Percentiles rank a stretch among this genome's conserved stretches.
phyloP scores from a whole-genome alignment of 2,329 filamentous ascomycete genomes.

The Penicillium vulpinum region DNA sequence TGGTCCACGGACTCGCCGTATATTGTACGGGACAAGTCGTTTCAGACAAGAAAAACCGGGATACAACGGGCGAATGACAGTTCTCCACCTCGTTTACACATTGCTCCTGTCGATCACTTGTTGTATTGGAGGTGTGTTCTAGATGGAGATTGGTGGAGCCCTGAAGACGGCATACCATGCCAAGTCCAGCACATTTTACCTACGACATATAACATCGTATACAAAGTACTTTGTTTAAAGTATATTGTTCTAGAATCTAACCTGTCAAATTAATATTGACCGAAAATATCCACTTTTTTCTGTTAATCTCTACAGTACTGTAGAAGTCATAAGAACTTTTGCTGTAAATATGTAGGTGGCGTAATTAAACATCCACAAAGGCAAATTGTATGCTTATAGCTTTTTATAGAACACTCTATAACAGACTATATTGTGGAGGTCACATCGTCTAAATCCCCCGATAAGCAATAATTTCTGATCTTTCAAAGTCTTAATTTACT shows the following conservation, averaged over 20 bases:
- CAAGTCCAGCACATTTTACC: background rate
- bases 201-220: no score
- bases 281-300: no score
- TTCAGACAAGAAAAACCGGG: background rate
- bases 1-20: background rate
- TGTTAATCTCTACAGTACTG: no score
- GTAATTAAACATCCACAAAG: no score
- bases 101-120: conserved; percentile 7
- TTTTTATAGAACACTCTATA: background rate
- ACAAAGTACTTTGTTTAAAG: background rate
- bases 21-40: background rate
- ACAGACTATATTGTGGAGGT: background rate
- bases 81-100: background rate
- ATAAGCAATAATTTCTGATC: background rate
- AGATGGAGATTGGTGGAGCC: background rate
- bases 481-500: background rate
- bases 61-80: background rate
- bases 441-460: background rate
- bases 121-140: background rate
- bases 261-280: no score
- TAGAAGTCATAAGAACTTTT: no score
- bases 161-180: background rate
- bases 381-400: background rate
- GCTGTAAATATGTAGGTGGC: background rate
- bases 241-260: background rate